phyloP scores from a whole-genome alignment of 2,329 filamentous ascomycete genomes.

The Beauveria varroae region DNA sequence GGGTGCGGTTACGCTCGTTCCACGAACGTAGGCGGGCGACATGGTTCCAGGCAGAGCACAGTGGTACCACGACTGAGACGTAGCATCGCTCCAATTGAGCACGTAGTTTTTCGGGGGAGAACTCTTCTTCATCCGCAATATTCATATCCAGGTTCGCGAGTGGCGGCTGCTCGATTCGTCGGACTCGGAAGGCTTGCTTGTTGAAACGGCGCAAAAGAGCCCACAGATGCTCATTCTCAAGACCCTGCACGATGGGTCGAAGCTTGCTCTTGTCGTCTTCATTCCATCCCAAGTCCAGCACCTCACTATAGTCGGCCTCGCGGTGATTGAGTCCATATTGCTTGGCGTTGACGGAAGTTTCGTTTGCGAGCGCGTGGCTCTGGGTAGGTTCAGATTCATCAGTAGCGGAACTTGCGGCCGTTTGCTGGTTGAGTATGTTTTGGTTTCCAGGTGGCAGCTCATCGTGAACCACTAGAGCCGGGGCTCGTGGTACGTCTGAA shows the following conservation, averaged over 20 bases:
- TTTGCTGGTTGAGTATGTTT: background rate
- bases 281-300: conserved; percentile 60
- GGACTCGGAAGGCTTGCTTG: conserved; percentile 62
- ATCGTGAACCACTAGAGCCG: background rate
- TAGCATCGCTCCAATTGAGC: conserved; percentile 69
- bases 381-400: conserved; percentile 20
- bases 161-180: conserved; percentile 43
- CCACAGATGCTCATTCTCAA: conserved; percentile 69
- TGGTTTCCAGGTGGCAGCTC: background rate
- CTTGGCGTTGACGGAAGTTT: conserved; percentile 1
- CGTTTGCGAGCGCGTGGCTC: conserved; percentile 29
- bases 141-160: conserved; percentile 71
- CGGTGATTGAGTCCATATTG: conserved; percentile 30
- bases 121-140: conserved; percentile 70
- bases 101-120: conserved; percentile 73
- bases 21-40: conserved; percentile 67
- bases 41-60: conserved; percentile 60
- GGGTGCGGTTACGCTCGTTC: conserved; percentile 62
- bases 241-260: conserved; percentile 55
- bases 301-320: conserved; percentile 38
- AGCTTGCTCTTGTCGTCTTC: conserved; percentile 49
- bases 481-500: background rate
- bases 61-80: conserved; percentile 61
- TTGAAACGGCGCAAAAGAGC: conserved; percentile 65
- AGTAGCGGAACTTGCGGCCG: background rate